phyloP scores from a whole-genome alignment of 148 eudicot genomes.

The Diospyros kaki region DNA sequence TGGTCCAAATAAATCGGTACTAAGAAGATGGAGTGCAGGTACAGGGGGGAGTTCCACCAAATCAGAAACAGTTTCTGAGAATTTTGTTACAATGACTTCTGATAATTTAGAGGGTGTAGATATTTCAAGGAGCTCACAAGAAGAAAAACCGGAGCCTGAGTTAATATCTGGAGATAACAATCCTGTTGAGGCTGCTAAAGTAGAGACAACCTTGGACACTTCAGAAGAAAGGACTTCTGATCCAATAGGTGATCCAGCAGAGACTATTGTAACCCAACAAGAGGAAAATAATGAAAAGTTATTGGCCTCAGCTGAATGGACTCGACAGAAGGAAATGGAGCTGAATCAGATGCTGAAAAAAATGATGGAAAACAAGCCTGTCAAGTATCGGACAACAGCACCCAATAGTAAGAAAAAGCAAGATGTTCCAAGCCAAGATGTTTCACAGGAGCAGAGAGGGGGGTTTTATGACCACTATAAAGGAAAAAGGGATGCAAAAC shows the following conservation, averaged over 20 bases:
- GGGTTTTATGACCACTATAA: conserved; percentile 41
- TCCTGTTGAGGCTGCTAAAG: conserved; percentile 29
- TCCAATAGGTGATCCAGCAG: conserved; percentile 24
- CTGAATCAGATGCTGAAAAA: conserved; percentile 73
- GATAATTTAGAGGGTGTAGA: conserved; percentile 31
- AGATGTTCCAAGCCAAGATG: conserved; percentile 28
- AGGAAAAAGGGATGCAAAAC: conserved; percentile 56
- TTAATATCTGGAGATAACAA: conserved; percentile 18
- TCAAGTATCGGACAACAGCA: conserved; percentile 32
- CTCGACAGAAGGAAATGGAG: conserved; percentile 77
- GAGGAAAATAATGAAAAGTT: conserved; percentile 54
- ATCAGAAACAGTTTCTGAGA: conserved; percentile 31
- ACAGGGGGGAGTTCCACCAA: conserved; percentile 47
- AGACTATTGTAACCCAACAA: conserved; percentile 23
- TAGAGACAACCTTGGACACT: conserved; percentile 26
- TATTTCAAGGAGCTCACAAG: conserved; percentile 12
- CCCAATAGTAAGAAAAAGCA: conserved; percentile 33
- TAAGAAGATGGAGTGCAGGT: conserved; percentile 96
- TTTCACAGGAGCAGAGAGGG: conserved; percentile 37
- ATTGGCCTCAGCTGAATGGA: conserved; percentile 78
- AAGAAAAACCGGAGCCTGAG: conserved; percentile 23
- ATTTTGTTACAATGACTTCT: conserved; percentile 26
- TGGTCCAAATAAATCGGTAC: conserved; percentile 56
- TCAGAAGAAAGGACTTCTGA: conserved; percentile 21
- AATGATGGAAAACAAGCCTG: conserved; percentile 62